phyloP scores from a whole-genome alignment of 139 green algal species.

The Chlamydomonas schloesseri region DNA sequence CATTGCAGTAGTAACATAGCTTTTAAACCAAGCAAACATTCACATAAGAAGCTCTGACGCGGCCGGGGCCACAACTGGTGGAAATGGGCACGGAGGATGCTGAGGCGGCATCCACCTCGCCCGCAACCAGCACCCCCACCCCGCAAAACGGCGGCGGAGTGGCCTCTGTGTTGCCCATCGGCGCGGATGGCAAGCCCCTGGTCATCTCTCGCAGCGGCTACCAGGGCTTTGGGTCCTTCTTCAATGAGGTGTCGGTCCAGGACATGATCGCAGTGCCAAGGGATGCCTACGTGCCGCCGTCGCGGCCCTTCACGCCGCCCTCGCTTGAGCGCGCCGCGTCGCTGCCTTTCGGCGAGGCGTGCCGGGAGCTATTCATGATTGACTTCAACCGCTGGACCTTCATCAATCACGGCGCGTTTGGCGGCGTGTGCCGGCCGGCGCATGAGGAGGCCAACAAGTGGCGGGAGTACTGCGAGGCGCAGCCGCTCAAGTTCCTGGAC shows the following conservation, averaged over 20 bases:
- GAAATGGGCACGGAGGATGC: too few species aligned
- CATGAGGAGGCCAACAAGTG: constrained; percentile 62
- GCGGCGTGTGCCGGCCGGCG: constrained; percentile 55
- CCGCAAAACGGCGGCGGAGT: too few species aligned
- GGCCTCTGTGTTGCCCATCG: too few species aligned
- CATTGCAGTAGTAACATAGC: too few species aligned
- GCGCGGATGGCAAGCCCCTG: too few species aligned
- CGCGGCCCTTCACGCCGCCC: constrained; percentile 27
- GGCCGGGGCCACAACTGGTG: too few species aligned
- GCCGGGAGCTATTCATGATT: constrained; percentile 66
- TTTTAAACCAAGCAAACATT: too few species aligned
- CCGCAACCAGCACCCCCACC: too few species aligned
- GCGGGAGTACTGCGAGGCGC: constrained; percentile 71
- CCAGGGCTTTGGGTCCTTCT: constrained; percentile 71
- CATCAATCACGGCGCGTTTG: constrained; percentile 81
- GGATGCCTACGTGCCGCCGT: constrained; percentile 27
- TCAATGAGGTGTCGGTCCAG: constrained; percentile 61
- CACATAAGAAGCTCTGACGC: too few species aligned
- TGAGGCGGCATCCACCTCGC: too few species aligned
- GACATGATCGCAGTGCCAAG: constrained; percentile 50
- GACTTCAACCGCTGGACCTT: constrained; percentile 71
- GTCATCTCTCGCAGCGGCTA: constrained; percentile 52
- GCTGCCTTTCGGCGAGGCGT: constrained; percentile 43
- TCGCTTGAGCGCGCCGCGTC: neutral
- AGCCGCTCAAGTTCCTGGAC: constrained; percentile 76